Conservation (phyloP, 495 filamentous ascomycete genomes). For the Penicillium atrosanguineum region DNA sequence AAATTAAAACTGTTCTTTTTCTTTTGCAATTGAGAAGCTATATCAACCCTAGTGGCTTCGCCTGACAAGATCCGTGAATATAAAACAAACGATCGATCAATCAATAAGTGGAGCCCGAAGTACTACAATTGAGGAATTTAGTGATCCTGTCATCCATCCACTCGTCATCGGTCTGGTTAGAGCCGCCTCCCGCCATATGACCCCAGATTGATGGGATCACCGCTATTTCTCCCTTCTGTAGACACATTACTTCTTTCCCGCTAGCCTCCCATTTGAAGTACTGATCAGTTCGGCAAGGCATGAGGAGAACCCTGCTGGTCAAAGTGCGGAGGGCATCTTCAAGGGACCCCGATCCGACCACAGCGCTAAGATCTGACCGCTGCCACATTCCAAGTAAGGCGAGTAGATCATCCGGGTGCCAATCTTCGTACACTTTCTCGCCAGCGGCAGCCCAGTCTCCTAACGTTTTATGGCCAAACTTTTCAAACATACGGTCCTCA, state of each 20-base stretch:
- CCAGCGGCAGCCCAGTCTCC: conserved; percentile 60
- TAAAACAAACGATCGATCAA: too few relatives aligned
- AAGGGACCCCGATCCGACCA: conserved; percentile 46
- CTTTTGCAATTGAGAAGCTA: too few relatives aligned
- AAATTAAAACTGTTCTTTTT: too few relatives aligned
- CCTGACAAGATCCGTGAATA: too few relatives aligned
- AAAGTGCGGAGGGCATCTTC: conserved; percentile 52
- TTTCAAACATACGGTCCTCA: conserved; percentile 56
- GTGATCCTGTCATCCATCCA: conserved; percentile 58
- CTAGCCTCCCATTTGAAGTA: conserved; percentile 63
- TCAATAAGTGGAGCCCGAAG: background rate
- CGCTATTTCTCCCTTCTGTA: conserved; percentile 44
- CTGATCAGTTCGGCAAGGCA: conserved; percentile 60
- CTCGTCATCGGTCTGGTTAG: conserved; percentile 51
- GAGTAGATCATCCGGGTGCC: conserved; percentile 60
- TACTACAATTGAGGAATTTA: conserved; percentile 22
- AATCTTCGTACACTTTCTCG: conserved; percentile 29
- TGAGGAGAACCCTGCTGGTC: conserved; percentile 54
- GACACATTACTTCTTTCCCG: conserved; percentile 50
- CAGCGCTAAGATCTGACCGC: conserved; percentile 51
- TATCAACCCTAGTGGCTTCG: too few relatives aligned
- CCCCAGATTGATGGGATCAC: conserved; percentile 61
- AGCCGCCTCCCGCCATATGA: conserved; percentile 56
- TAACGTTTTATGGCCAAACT: conserved; percentile 49
- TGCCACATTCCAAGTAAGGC: conserved; percentile 67